Conservation (phyloP, 2,329 filamentous ascomycete species). For the Dothistroma septosporum region DNA sequence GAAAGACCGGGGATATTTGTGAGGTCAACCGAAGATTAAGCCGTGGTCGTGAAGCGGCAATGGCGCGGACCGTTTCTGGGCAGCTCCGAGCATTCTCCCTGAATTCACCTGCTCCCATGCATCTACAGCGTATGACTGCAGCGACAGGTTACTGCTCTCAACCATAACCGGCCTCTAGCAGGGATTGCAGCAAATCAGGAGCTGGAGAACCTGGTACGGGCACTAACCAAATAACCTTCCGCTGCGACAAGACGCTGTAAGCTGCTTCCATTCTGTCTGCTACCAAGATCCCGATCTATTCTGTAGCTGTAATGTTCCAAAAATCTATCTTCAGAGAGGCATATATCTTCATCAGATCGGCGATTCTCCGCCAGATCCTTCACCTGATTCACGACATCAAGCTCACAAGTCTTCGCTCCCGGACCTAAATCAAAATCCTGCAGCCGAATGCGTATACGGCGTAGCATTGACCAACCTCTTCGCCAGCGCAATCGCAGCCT, state of each 20-base stretch:
- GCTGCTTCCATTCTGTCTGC: too few species aligned
- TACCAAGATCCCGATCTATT: too few species aligned
- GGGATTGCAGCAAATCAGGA: too few species aligned
- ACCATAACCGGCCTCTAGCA: too few species aligned
- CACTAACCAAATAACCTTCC: too few species aligned
- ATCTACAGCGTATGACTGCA: too few species aligned
- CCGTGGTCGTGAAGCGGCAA: not conserved
- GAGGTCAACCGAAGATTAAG: not conserved
- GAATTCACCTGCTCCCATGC: too few species aligned
- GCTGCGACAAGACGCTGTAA: too few species aligned
- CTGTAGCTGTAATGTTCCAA: too few species aligned
- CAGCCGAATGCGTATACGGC: not conserved
- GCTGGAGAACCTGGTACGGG: too few species aligned
- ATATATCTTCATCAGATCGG: not conserved
- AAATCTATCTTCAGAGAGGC: too few species aligned
- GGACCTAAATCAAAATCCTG: constrained; percentile 10
- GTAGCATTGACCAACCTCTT: constrained; percentile 3
- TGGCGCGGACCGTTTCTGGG: not conserved
- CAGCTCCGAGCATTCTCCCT: not conserved
- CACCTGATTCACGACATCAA: constrained; percentile 2
- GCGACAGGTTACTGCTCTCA: too few species aligned
- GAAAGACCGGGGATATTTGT: not conserved
- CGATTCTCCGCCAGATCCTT: constrained; percentile 3
- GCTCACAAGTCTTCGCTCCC: constrained; percentile 1
- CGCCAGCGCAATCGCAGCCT: not conserved